Evolutionary conservation across 1,284 basidiomycete genomes (phyloP), one percentile per base, ranked within the genome.

Genomic region (Athelia sp.): DNA sequence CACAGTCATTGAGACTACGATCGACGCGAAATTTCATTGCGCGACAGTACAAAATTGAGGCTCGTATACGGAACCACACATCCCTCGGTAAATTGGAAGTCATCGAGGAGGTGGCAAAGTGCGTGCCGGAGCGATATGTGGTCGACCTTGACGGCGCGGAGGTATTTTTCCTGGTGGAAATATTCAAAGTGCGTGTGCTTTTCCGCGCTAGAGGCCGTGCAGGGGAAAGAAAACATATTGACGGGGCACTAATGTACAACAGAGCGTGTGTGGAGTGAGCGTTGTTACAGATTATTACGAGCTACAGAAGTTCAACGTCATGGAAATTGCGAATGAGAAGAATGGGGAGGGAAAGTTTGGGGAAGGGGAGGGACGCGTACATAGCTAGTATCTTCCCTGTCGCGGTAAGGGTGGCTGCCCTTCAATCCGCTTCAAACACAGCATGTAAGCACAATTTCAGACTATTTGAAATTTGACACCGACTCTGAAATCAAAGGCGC

Each of bases 31-130:
- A n/a, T n/a, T n/a, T n/a, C n/a, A n/a, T n/a, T n/a, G n/a, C n/a
- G n/a, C n/a, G n/a, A 23, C 53, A 91, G 89, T 91, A 88, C 69
- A 90, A 90, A 62, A 79, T 91, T 40, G 88, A 91, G 56, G 59
- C 88, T 38, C 75, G 82, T 46, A 67, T 83, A 32, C 78, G 89
- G 35, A 90, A 90, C 58, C 88, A 91, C 57, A 84, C 73, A 19
- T 82, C 80, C 3, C 60, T 90, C 14, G 58, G 75, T 8, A 76
- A 84, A 10, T 70, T 75, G 45, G 67, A 61, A 4, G 65, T 90
- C 21, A 82, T 90, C 23, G 73, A 87, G 50, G 75, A 76, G 46
- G 71, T 91, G 23, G 89, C 84, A 0, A 72, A 76, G 53, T 86
- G 82, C 56, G 78, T 90, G 15, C 87, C 88, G 0, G 68, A 71